Evolutionary conservation across 306 rosid species (phyloP).

Genomic region (Glycyrrhiza uralensis): DNA sequence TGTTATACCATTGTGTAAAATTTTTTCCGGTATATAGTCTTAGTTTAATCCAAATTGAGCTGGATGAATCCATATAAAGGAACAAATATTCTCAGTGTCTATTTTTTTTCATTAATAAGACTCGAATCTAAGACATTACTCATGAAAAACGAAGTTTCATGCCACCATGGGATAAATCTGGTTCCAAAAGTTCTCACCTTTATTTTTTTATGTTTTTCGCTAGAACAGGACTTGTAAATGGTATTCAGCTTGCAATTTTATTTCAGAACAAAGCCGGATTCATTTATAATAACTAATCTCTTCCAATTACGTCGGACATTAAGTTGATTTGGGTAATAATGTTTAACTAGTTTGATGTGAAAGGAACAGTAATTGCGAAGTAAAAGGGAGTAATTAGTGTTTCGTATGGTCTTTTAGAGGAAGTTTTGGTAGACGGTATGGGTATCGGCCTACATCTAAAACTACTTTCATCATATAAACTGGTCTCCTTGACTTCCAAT

Average conservation of each 20-base stretch:
- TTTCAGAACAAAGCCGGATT: conserved; percentile 17
- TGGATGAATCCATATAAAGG: no score
- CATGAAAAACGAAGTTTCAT: no score
- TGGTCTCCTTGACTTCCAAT: conserved; percentile 70
- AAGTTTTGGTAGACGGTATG: conserved; percentile 39
- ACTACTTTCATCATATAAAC: conserved; percentile 31
- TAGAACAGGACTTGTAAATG: conserved; percentile 9
- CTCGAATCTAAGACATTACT: no score
- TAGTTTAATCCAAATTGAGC: no score
- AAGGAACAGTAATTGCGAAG: conserved; percentile 57
- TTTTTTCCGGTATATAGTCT: no score
- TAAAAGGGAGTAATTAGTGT: conserved; percentile 75
- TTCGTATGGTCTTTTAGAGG: conserved; percentile 52
- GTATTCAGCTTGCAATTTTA: background rate
- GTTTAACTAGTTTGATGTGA: conserved; percentile 21
- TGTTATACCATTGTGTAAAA: conserved; percentile 30
- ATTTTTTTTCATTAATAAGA: no score
- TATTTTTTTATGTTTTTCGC: background rate
- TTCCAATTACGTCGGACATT: conserved; percentile 38
- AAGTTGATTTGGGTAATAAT: conserved; percentile 44
- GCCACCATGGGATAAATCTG: conserved; percentile 19
- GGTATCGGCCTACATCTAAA: conserved; percentile 25
- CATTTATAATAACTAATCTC: conserved; percentile 23
- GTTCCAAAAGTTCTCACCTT: background rate
- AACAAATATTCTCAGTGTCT: no score